Base-by-base conservation (phyloP, 345 rosid species). In the Salix purpurea region DNA sequence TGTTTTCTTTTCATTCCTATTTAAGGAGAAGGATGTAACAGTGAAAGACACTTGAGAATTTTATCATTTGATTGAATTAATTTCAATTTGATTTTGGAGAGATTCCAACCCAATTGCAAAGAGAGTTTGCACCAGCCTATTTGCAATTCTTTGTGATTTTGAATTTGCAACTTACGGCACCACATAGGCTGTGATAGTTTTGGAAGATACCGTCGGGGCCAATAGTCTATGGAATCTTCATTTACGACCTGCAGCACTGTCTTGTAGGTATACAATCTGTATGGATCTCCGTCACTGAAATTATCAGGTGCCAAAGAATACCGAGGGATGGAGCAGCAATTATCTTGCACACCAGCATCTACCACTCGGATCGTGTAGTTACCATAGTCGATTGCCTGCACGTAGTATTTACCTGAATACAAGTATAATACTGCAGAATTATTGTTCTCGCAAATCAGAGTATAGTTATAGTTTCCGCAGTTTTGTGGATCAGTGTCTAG, bases 381-480 rank as follows among this genome's bases (percentile, higher is more conserved):
- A 69, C 11, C 44, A 54, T 73, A 79, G 40, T 79, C 19, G 69
- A 78, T 73, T 19, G 81, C 46, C 14, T 72, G 71, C 7, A 71
- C 76, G 42, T 7, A 4, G 66, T 77, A 77, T 65, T 76, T 81
- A 28, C 73, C 82, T 2, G 74, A 73, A 14, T 36, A 42, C 5
- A 74, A 42, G n/a, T 67, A 19, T 19, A 84, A 37, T 0, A 75
- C 65, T 32, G 85, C 11, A 40, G 44, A n/a, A n/a, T 18, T 64
- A 72, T 84, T 79, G 76, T 77, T 67, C 42, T 82, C 81, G 46
- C 87, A 84, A 1, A 12, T 32, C 9, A 84, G 67, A 46, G 52
- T 65, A 46, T 69, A 74, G 0, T 67, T 42, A n/a, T 23, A 6
- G 76, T 81, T 6, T 40, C 44, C 44, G 4, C 44, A 40, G 13